Conservation (phyloP, 2,329 filamentous ascomycete genomes). For the Tolypocladium tropicale region DNA sequence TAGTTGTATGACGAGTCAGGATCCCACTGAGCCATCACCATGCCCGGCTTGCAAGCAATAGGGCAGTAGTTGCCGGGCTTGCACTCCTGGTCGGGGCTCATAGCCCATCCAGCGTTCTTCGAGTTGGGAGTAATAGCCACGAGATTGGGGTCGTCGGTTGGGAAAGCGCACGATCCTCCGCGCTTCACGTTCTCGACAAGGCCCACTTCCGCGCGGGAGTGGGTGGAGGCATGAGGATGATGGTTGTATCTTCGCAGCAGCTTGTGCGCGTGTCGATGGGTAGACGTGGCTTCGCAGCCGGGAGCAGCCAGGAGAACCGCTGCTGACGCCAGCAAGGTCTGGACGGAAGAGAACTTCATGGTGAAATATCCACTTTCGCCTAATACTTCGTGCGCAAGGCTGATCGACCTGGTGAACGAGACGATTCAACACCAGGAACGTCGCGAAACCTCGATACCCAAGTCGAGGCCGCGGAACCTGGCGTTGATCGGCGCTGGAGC, state of each 20-base stretch:
- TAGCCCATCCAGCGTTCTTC: conserved; percentile 66
- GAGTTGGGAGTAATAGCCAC: conserved; percentile 54
- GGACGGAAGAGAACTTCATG: conserved; percentile 45
- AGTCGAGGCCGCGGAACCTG: neutral
- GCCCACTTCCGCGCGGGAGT: conserved; percentile 9
- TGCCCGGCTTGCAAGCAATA: conserved; percentile 64
- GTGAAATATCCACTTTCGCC: conserved; percentile 5
- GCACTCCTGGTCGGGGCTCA: conserved; percentile 66
- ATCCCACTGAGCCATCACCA: conserved; percentile 74
- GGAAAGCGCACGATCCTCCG: conserved; percentile 51
- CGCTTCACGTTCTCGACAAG: conserved; percentile 45
- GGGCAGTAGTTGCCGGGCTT: conserved; percentile 61
- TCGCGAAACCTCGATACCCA: neutral
- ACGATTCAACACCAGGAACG: conserved; percentile 1
- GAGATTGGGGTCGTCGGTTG: conserved; percentile 50
- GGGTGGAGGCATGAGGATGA: conserved; percentile 16
- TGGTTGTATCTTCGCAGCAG: conserved; percentile 26
- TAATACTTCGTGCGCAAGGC: neutral
- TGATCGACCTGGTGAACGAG: conserved; percentile 1
- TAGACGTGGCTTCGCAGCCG: conserved; percentile 20
- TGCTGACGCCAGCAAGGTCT: conserved; percentile 39
- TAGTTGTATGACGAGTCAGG: conserved; percentile 58
- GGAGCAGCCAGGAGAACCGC: conserved; percentile 34
- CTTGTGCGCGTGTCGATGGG: conserved; percentile 24
- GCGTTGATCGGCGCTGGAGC: neutral